A percentile compares a stretch with the other conserved stretches of the same genome.
phyloP scores from a whole-genome alignment of 768 basidiomycete species.

The Leccinum fibrillosum region DNA sequence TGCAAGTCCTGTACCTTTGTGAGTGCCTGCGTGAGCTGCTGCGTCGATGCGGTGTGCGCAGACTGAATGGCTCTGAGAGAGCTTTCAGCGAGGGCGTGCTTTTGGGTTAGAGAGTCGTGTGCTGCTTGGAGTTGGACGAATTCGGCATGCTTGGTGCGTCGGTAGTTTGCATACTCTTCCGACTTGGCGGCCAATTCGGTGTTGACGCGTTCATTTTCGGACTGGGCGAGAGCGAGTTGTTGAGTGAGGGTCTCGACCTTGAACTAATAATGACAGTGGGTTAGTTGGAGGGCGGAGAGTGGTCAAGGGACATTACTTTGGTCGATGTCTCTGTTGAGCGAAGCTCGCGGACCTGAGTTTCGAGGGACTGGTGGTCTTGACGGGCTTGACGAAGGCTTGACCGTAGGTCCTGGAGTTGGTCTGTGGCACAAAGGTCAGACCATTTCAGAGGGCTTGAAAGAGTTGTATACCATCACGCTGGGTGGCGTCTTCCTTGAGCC shows the following conservation, averaged over 20 bases:
- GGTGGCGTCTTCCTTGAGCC: slow-evolving; percentile 70
- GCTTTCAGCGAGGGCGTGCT: slow-evolving; percentile 60
- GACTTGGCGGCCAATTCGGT: slow-evolving; percentile 67
- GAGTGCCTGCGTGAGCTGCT: slow-evolving; percentile 75
- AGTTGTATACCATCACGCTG: slow-evolving; percentile 66
- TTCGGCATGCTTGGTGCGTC: slow-evolving; percentile 79
- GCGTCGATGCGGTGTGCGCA: slow-evolving; percentile 64
- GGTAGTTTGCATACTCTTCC: slow-evolving; percentile 81
- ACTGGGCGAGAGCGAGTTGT: slow-evolving; percentile 73
- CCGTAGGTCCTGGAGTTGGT: slow-evolving; percentile 70
- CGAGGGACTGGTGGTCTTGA: slow-evolving; percentile 66
- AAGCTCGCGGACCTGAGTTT: slow-evolving; percentile 67
- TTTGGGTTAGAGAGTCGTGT: slow-evolving; percentile 69
- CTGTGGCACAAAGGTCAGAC: slow-evolving; percentile 33
- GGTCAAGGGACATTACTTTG: slow-evolving; percentile 44
- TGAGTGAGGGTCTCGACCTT: slow-evolving; percentile 81
- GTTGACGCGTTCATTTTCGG: slow-evolving; percentile 70
- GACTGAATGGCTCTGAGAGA: slow-evolving; percentile 73
- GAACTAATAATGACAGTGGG: slow-evolving; percentile 49
- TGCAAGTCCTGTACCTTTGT: slow-evolving; percentile 71
- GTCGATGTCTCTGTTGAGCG: slow-evolving; percentile 74
- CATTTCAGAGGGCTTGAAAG: neutral
- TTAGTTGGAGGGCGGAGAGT: neutral
- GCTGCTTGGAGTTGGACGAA: slow-evolving; percentile 71
- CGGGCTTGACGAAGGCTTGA: slow-evolving; percentile 69